Evolutionary conservation across 805 yeast species (phyloP), one percentile per base, ranked within the genome.

Genomic region (Peterozyma xylosa): DNA sequence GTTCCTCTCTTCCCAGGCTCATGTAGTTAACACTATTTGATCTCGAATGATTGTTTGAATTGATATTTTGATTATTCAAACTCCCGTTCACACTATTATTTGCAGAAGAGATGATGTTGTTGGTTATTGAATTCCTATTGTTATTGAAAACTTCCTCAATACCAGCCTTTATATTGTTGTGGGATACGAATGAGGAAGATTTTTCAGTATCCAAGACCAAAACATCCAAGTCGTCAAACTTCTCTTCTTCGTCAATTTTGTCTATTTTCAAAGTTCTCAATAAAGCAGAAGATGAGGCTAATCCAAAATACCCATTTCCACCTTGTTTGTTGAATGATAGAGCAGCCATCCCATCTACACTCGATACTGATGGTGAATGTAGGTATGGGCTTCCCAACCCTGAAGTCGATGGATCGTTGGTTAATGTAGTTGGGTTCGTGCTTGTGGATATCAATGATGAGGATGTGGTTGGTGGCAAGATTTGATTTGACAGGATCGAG

Each of bases 321-420:
- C 79, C 74, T 39, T 75, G 70, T 6, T 70, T 71, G 45, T 68
- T 64, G 13, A 67, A 60, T 36, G 77, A 70, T 18, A 77, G 53
- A 1, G 81, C 83, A 0, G 82, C 85, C 86, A 81, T 80, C 10
- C 86, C 85, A 56, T 81, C 86, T 41, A 64, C 56, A 50, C 58
- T 50, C 9, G 53, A 3, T 54, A 50, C 37, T 13, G 30, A 14
- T 50, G 49, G 37, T 9, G 35, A 5, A 14, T 46, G 37, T 17
- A 43, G 17, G 18, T 15, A 32, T 9, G 50, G 47, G 21, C 42
- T 39, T n/a, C 42, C 14, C 15, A 42, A 18, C 11, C 37, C 32
- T 9, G 41, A 27, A 13, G 38, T 17, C 9, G 36, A 7, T 11
- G 35, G 11, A 17, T 36, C 14, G 11, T 9, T 21, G 5, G 54